Evolutionary conservation across 768 basidiomycete genomes (phyloP), one percentile per base, ranked within the genome.

Genomic region (Lentinula boryana): DNA sequence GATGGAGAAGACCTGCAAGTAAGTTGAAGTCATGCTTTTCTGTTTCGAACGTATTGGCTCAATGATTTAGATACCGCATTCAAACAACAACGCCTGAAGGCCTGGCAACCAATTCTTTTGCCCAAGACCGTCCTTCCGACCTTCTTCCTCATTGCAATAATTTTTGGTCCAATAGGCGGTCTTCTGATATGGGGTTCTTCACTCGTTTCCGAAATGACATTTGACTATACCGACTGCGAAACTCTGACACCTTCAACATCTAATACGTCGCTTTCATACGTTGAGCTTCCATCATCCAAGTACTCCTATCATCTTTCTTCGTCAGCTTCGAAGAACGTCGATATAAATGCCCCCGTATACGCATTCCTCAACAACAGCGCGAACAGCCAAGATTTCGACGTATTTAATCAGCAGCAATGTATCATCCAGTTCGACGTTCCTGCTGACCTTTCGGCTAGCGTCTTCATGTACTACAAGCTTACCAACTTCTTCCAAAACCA

Each of bases 401-500:
- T 78, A 41, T 70, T 75, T 35, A 71, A 78, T 61, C 70, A 78
- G 63, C 74, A 75, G 44, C 81, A 87, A 65, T 99, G 97, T 72
- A 70, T 86, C 63, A 80, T 99, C 67, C 78, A 87, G 63, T 98
- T 98, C 70, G 80, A 88, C 52, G 73, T 98, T 40, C 93, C 94
- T 7, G 85, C 85, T 57, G 84, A 91, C 69, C 77, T 99, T 35
- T 73, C 80, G 9, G 75, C 82, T 15, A 79, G 87, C 27, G 89
- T 98, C 12, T 85, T 99, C 68, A 79, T 98, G 65, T 99, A 99
- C 78, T 99, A 98, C 84, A 94, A 93, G 75, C 82, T 93, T 70
- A 93, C 91, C 52, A 95, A 95, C 77, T 96, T 95, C 77, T 98
- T 85, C 77, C 96, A 99, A 80, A 99, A 99, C 73, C 97, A 99